A percentile compares a stretch with the other conserved stretches of the same genome.
Conservation (phyloP, 176 grass and related monocot genomes). For the Melocanna baccifera region DNA sequence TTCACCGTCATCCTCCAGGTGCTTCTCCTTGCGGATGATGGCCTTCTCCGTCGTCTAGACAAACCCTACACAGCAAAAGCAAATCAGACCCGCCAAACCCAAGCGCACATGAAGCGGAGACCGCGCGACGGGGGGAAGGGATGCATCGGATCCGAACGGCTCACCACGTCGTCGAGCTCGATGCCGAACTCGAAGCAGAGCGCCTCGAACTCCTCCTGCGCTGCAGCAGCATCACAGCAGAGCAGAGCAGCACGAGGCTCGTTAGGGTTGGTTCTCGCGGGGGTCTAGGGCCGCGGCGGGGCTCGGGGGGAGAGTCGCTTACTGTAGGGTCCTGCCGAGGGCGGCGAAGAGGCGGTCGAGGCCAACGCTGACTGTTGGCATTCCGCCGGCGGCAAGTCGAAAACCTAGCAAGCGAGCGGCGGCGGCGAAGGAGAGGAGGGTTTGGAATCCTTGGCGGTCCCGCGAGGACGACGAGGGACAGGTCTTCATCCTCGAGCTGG, state of each 20-base stretch:
- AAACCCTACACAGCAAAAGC: not conserved
- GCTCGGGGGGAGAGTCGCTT: not conserved
- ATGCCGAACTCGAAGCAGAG: constrained; percentile 95
- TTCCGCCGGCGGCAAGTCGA: not conserved
- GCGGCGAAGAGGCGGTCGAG: constrained; percentile 64
- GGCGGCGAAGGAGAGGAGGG: too few relatives aligned
- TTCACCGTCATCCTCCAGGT: constrained; percentile 55
- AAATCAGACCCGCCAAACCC: not conserved
- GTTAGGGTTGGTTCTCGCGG: constrained; percentile 6
- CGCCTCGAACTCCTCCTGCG: constrained; percentile 74
- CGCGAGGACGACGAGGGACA: too few relatives aligned
- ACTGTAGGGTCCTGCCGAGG: constrained; percentile 60
- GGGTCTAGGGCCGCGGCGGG: not conserved
- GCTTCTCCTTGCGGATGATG: constrained; percentile 88
- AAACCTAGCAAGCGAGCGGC: too few relatives aligned
- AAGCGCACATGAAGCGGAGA: not conserved
- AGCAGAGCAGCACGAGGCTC: not conserved
- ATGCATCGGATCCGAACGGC: not conserved
- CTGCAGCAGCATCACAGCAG: constrained; percentile 27
- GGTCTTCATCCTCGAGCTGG: too few relatives aligned
- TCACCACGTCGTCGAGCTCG: constrained; percentile 94
- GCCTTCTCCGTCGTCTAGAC: constrained; percentile 86
- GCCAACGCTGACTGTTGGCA: constrained; percentile 74
- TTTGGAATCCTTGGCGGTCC: too few relatives aligned
- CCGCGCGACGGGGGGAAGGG: too few relatives aligned